Conservation (phyloP, 2,329 filamentous ascomycete genomes). For the Mycosphaerella arachidis region DNA sequence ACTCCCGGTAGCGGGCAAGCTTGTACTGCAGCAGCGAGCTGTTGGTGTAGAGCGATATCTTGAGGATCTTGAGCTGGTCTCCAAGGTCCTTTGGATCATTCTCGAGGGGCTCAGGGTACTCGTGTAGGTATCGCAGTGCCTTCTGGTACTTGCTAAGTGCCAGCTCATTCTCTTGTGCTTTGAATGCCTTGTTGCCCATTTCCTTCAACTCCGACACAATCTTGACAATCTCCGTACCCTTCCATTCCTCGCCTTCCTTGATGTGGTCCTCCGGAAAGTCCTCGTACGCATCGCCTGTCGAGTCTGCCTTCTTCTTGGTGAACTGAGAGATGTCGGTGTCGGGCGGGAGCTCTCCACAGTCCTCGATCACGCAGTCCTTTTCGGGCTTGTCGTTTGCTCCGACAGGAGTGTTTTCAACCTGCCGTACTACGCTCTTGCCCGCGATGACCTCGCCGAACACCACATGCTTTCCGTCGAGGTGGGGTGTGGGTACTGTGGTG, state of each 20-base stretch:
- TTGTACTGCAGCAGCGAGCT: slow-evolving; percentile 81
- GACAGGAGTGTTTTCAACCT: slow-evolving; percentile 80
- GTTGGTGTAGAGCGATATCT: slow-evolving; percentile 85
- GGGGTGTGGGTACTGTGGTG: slow-evolving; percentile 89
- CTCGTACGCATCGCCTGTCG: slow-evolving; percentile 85
- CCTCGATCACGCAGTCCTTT: slow-evolving; percentile 65
- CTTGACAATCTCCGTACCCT: slow-evolving; percentile 64
- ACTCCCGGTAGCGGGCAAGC: slow-evolving; percentile 66
- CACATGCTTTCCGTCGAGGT: slow-evolving; percentile 94
- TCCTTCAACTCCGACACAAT: slow-evolving; percentile 84
- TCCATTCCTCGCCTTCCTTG: slow-evolving; percentile 52
- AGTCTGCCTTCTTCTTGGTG: slow-evolving; percentile 66
- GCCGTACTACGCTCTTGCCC: slow-evolving; percentile 84
- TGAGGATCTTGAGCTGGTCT: slow-evolving; percentile 64
- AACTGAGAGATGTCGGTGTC: slow-evolving; percentile 64
- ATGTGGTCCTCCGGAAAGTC: slow-evolving; percentile 87
- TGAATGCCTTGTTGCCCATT: slow-evolving; percentile 90
- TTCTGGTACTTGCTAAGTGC: slow-evolving; percentile 94
- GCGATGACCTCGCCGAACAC: slow-evolving; percentile 93
- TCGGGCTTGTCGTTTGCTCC: slow-evolving; percentile 71
- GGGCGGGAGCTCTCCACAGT: slow-evolving; percentile 78
- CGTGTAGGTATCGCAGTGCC: slow-evolving; percentile 80
- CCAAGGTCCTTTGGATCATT: slow-evolving; percentile 66
- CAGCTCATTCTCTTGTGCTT: slow-evolving; percentile 63
- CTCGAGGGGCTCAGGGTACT: slow-evolving; percentile 67